A percentile compares a stretch with the other conserved stretches of the same genome.
phyloP scores from a whole-genome alignment of 2,329 filamentous ascomycete genomes.

The Apiospora pterosperma region DNA sequence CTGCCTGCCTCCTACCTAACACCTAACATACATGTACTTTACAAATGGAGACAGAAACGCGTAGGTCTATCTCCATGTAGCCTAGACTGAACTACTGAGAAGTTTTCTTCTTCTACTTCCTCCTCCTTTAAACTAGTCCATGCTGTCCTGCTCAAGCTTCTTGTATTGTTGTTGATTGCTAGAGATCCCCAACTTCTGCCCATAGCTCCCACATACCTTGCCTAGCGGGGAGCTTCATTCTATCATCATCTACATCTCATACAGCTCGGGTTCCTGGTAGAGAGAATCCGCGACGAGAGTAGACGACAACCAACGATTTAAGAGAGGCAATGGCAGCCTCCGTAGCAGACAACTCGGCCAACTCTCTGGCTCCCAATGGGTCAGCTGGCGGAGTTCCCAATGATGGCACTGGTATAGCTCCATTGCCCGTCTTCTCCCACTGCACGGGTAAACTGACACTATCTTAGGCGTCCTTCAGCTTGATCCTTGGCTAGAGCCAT shows the following conservation, averaged over 20 bases:
- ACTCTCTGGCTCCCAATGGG: slow-evolving; percentile 36
- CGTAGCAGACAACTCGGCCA: slow-evolving; percentile 35
- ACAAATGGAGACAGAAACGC: background rate
- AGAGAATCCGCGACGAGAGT: background rate
- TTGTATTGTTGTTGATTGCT: background rate
- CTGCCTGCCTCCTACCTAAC: too few relatives aligned
- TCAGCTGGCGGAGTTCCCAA: slow-evolving; percentile 48
- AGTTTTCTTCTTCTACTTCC: background rate
- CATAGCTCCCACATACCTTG: slow-evolving; percentile 1
- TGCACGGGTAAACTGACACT: background rate
- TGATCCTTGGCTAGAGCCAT: slow-evolving; percentile 87
- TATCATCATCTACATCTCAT: background rate
- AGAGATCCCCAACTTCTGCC: background rate
- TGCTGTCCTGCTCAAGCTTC: background rate
- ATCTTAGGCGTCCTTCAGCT: slow-evolving; percentile 74
- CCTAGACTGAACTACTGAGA: background rate
- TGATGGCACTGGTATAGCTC: slow-evolving; percentile 66
- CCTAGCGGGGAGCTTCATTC: slow-evolving; percentile 4
- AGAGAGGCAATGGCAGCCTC: background rate
- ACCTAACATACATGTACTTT: background rate
- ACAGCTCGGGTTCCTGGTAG: background rate
- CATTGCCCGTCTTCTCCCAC: background rate
- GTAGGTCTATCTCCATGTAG: background rate
- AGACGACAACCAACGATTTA: background rate
- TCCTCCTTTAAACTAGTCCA: background rate